phyloP scores from a whole-genome alignment of 1,139 yeast genomes.

The Nakaseomyces delphensis region DNA sequence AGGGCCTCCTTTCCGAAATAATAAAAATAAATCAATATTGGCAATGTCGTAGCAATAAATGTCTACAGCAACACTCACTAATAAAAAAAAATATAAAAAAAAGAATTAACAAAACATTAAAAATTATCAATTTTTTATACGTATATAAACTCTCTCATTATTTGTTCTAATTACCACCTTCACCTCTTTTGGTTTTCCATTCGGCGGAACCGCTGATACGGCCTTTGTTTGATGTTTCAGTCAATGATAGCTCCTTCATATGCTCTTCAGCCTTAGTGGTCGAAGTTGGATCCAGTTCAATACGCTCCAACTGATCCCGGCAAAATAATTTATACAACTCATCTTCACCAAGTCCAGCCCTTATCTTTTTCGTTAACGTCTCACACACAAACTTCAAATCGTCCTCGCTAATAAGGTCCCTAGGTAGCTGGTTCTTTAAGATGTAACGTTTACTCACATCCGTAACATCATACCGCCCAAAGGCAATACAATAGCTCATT shows the following conservation, averaged over 20 bases:
- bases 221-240: conserved; percentile 29
- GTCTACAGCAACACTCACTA: too few species aligned
- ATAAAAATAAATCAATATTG: background rate
- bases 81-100: background rate
- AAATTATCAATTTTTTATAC: too few species aligned
- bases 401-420: conserved; percentile 39
- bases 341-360: conserved; percentile 31
- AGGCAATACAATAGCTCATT: conserved; percentile 80
- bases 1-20: background rate
- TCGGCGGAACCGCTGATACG: conserved; percentile 68
- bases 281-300: conserved; percentile 27
- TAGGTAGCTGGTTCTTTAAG: conserved; percentile 43
- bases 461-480: conserved; percentile 48
- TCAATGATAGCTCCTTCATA: background rate
- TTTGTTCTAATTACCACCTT: conserved; percentile 41
- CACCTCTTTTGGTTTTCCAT: conserved; percentile 75
- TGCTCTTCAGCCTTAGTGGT: conserved; percentile 3
- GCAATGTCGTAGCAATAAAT: background rate
- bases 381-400: conserved; percentile 36
- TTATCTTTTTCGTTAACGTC: conserved; percentile 35
- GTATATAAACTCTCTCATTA: background rate
- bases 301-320: conserved; percentile 37
- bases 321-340: conserved; percentile 31
- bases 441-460: conserved; percentile 72
- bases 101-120: too few species aligned